Evolutionary conservation across 164 flowering plant genomes (phyloP), one percentile per base, ranked within the genome.

Genomic region (Macadamia tetraphylla): DNA sequence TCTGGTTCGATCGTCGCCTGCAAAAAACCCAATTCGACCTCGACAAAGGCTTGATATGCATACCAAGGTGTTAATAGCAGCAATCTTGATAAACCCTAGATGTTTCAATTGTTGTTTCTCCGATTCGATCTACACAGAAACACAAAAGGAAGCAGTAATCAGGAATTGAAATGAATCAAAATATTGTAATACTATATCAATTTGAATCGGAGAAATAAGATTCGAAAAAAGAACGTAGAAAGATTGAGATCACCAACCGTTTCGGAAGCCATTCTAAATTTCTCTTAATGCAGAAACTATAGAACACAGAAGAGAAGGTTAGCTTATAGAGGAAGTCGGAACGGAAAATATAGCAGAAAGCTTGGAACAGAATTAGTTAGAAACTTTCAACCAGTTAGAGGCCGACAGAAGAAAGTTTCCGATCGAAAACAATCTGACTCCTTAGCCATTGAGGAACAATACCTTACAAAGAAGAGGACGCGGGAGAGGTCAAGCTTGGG

Each of bases 11-110:
- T 84, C 0, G 58, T 82, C 1, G 87, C 80, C 1, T 87, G 86
- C 67, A 78, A 85, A 4, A 87, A 86, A 60, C 74, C 88, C 6
- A 88, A 88, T 72, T 87, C 89, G 1, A 75, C 84, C 14, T 62
- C 85, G 1, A 75, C 79, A 0, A 83, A 80, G 63, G 72, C 81
- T 0, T 66, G 73, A 52, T 29, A 70, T 71, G 62, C 77, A 77
- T 2, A 77, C 67, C 40, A 82, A 46, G 11, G 80, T 31, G 0
- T 77, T 73, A 23, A 85, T 70, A 62, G 81, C 81, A 14, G 81
- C 81, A 10, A 76, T 53, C 72, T 75, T 79, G 44, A 85, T 73
- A 62, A 85, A 80, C 29, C 87, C 81, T 6, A 87, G 75, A 70
- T 83, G 81, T 78, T 84, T 87, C 78, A 87, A 73, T 14, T 77